These are phyloP conservation scores for Pythium brassicae DNA, from an alignment of 352 stramenopile species.

Conservation along the genomic window DNA sequence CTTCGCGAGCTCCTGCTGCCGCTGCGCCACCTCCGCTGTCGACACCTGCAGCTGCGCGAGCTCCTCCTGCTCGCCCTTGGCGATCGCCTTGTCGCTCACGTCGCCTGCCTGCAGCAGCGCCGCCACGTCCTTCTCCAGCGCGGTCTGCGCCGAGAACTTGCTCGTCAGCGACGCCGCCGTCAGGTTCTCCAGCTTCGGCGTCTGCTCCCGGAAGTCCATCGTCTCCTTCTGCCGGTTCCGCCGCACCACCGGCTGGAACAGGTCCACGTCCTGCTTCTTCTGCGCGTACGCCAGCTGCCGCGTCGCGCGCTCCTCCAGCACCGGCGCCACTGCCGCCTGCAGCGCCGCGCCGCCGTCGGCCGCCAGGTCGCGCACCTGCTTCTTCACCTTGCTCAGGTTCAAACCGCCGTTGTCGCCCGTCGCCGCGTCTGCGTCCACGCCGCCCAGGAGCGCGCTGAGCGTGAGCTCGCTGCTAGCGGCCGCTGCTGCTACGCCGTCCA, in stretches of 20 bases:
- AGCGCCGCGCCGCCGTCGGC: slow-evolving; percentile 50
- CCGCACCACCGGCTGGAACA: slow-evolving; percentile 89
- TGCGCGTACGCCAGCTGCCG: slow-evolving; percentile 89
- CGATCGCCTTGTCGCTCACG: slow-evolving; percentile 52
- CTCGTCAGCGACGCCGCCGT: slow-evolving; percentile 85
- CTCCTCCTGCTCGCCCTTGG: slow-evolving; percentile 67
- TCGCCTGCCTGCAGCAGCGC: slow-evolving; percentile 57
- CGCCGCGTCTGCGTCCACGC: slow-evolving; percentile 16
- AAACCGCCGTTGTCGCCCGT: slow-evolving; percentile 22
- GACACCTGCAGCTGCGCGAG: slow-evolving; percentile 72
- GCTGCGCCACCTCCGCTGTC: slow-evolving; percentile 71
- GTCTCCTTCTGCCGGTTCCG: slow-evolving; percentile 93
- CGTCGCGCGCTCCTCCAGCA: slow-evolving; percentile 83
- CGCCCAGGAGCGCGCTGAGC: slow-evolving; percentile 33
- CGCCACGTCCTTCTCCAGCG: slow-evolving; percentile 85
- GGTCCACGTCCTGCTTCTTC: slow-evolving; percentile 83
- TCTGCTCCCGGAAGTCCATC: slow-evolving; percentile 92
- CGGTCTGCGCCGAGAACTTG: slow-evolving; percentile 92
- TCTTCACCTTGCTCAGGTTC: slow-evolving; percentile 61
- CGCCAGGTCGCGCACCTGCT: slow-evolving; percentile 71
- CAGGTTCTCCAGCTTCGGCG: slow-evolving; percentile 64
- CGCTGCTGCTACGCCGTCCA: slow-evolving; percentile 22
- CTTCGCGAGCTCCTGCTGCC: slow-evolving; percentile 92
- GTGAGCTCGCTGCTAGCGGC: slow-evolving; percentile 25
- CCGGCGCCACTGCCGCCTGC: slow-evolving; percentile 57